phyloP scores from a whole-genome alignment of 768 basidiomycete genomes.

The Suillus weaverae region DNA sequence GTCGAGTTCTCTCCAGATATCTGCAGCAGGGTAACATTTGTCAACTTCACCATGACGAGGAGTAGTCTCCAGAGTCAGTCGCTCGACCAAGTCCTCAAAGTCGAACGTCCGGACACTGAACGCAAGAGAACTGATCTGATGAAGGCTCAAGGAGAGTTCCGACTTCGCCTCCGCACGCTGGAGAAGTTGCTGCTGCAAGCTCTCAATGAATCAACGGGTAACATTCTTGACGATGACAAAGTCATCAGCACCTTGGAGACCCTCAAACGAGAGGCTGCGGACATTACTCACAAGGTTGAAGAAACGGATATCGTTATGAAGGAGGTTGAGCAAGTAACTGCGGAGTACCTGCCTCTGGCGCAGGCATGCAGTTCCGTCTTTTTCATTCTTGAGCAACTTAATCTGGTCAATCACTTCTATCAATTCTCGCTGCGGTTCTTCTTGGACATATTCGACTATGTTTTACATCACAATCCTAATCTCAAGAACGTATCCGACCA shows the following conservation, averaged over 20 bases:
- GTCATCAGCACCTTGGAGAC: conserved; percentile 96
- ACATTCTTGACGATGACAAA: conserved; percentile 98
- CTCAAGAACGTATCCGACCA: conserved; percentile 78
- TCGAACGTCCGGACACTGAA: conserved; percentile 96
- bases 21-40: conserved; percentile 94
- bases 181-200: conserved; percentile 93
- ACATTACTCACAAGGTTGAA: conserved; percentile 93
- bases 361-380: conserved; percentile 96
- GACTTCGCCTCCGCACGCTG: conserved; percentile 84
- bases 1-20: conserved; percentile 98
- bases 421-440: conserved; percentile 98
- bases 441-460: conserved; percentile 96
- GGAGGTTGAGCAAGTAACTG: conserved; percentile 94
- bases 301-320: conserved; percentile 95
- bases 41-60: conserved; percentile 98
- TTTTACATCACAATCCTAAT: conserved; percentile 90
- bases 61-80: conserved; percentile 99
- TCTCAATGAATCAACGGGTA: conserved; percentile 94
- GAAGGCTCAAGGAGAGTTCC: conserved; percentile 98
- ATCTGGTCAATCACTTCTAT: conserved; percentile 95
- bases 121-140: conserved; percentile 93
- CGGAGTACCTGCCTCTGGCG: conserved; percentile 91
- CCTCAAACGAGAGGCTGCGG: conserved; percentile 93
- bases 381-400: conserved; percentile 95
- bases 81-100: conserved; percentile 93